Conservation (phyloP, 2,329 filamentous ascomycete species). For the Macroventuria anomochaeta region DNA sequence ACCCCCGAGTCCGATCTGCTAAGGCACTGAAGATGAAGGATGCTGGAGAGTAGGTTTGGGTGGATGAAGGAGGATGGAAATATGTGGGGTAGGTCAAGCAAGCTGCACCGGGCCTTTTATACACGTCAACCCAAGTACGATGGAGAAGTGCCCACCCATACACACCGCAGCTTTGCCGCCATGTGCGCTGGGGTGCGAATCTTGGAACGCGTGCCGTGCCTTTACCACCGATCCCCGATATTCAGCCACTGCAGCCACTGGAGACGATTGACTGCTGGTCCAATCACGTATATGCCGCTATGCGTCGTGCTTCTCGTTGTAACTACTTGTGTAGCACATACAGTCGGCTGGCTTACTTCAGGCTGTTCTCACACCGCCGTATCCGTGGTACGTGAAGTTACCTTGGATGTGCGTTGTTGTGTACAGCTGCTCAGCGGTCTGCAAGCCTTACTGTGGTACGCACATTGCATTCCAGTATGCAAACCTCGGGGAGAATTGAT, state of each 20-base stretch:
- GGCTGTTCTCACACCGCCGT: neutral
- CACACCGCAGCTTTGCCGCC: constrained; percentile 16
- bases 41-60: too few species aligned
- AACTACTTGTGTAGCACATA: too few species aligned
- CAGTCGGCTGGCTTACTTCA: too few species aligned
- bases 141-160: constrained; percentile 2
- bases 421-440: neutral
- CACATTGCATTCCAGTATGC: neutral
- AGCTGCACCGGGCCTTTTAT: constrained; percentile 12
- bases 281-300: neutral
- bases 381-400: too few species aligned
- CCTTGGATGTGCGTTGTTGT: neutral
- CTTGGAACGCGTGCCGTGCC: neutral
- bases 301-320: neutral
- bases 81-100: constrained; percentile 1
- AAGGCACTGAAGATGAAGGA: too few species aligned
- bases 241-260: constrained; percentile 1
- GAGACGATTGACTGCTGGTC: neutral
- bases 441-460: neutral
- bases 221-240: constrained; percentile 7
- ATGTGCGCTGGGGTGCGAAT: constrained; percentile 2
- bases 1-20: neutral
- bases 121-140: constrained; percentile 1
- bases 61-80: neutral
- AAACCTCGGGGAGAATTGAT: neutral